phyloP scores from a whole-genome alignment of 495 filamentous ascomycete genomes.

The Polyplosphaeria fusca region DNA sequence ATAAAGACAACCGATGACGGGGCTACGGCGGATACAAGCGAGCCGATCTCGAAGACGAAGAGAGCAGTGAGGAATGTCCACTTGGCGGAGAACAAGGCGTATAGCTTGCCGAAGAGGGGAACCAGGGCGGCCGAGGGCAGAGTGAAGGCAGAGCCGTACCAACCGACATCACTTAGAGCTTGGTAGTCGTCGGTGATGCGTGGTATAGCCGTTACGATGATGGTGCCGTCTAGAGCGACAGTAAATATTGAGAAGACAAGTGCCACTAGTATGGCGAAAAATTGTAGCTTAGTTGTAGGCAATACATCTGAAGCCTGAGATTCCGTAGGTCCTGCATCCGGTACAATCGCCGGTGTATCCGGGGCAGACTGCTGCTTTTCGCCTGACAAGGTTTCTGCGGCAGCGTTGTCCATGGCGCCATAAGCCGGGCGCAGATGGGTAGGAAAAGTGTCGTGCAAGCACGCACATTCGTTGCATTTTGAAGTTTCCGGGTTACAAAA shows the following conservation, averaged over 20 bases:
- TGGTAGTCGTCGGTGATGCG: conserved; percentile 33
- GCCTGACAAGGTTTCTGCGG: no score
- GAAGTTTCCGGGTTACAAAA: no score
- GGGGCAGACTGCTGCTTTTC: neutral
- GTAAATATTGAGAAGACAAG: conserved; percentile 21
- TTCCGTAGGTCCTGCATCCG: neutral
- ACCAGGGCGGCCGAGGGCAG: neutral
- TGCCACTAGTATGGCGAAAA: neutral
- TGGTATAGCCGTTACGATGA: no score
- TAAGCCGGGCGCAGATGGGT: no score
- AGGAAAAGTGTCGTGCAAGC: no score
- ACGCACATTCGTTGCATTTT: no score
- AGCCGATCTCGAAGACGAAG: conserved; percentile 34
- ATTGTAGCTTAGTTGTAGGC: conserved; percentile 1
- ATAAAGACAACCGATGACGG: conserved; percentile 29
- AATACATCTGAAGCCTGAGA: neutral
- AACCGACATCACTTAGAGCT: conserved; percentile 36
- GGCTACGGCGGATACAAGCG: conserved; percentile 29
- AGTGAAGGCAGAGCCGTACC: conserved; percentile 34
- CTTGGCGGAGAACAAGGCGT: neutral
- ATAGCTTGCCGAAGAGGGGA: neutral
- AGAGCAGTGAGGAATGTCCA: neutral
- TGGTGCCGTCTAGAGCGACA: conserved; percentile 32
- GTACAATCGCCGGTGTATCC: neutral
- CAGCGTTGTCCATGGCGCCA: no score